phyloP scores from a whole-genome alignment of 495 filamentous ascomycete genomes.

The Rostrohypoxylon terebratum region DNA sequence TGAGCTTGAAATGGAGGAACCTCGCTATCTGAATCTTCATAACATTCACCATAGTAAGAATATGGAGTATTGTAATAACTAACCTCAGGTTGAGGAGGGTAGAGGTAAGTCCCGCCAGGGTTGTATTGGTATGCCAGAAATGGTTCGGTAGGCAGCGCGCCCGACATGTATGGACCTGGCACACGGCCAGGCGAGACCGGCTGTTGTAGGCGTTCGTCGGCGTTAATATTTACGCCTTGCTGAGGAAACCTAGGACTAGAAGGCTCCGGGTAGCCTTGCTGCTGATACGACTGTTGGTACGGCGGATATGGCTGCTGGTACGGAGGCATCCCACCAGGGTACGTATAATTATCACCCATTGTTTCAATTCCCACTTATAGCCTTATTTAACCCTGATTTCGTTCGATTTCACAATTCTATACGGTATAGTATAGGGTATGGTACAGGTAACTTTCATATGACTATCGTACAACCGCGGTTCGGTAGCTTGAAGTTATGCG shows the following conservation, averaged over 20 bases:
- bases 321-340: neutral
- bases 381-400: neutral
- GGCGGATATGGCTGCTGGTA: conserved; percentile 1
- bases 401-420: neutral
- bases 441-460: too few relatives aligned
- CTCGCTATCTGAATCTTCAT: too few relatives aligned
- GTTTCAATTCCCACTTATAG: neutral
- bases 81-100: neutral
- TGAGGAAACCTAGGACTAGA: neutral
- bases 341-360: neutral
- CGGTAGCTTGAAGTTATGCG: neutral
- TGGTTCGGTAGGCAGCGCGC: neutral
- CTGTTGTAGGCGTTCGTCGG: neutral
- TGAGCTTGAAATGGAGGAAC: too few relatives aligned
- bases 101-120: neutral
- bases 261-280: neutral
- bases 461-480: neutral
- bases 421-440: neutral
- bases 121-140: neutral
- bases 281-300: conserved; percentile 3
- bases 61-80: neutral
- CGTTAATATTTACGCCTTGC: neutral
- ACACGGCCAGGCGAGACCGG: neutral
- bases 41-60: neutral
- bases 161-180: neutral